Conservation (phyloP, 148 eudicot genomes). For the Arctostaphylos glauca region DNA sequence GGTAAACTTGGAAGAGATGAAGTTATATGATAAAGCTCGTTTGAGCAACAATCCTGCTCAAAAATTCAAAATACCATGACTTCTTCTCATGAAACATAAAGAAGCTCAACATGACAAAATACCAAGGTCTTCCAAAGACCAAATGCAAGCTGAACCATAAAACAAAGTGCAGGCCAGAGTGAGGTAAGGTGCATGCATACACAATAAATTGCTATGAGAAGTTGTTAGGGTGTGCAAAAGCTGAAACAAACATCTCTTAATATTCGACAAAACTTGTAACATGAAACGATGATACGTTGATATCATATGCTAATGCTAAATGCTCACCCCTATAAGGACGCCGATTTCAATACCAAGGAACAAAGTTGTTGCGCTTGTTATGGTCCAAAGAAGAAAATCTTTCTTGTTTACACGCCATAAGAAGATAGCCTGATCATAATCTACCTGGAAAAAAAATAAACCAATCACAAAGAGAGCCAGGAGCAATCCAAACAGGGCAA, state of each 20-base stretch:
- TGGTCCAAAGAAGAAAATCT: constrained; percentile 86
- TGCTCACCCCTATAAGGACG: constrained; percentile 91
- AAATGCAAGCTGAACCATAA: neutral
- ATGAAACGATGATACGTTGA: neutral
- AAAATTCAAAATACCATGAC: neutral
- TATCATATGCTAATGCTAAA: neutral
- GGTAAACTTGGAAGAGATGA: neutral
- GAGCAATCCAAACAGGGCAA: constrained; percentile 11
- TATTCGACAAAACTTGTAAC: neutral
- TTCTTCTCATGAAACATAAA: neutral
- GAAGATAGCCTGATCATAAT: constrained; percentile 81
- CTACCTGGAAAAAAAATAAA: constrained; percentile 59
- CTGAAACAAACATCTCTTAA: neutral
- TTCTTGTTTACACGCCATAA: constrained; percentile 90
- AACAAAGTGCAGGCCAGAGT: neutral
- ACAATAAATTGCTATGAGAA: neutral
- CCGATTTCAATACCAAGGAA: constrained; percentile 96
- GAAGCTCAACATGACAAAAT: neutral
- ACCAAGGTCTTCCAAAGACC: neutral
- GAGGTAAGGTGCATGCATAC: constrained; percentile 1
- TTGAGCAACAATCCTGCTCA: neutral
- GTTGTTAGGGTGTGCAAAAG: too few species aligned
- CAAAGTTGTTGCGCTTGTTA: constrained; percentile 66
- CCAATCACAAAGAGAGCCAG: neutral
- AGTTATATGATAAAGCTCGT: neutral